Base-by-base conservation (phyloP, 768 basidiomycete genomes). In the Suillus lakei region DNA sequence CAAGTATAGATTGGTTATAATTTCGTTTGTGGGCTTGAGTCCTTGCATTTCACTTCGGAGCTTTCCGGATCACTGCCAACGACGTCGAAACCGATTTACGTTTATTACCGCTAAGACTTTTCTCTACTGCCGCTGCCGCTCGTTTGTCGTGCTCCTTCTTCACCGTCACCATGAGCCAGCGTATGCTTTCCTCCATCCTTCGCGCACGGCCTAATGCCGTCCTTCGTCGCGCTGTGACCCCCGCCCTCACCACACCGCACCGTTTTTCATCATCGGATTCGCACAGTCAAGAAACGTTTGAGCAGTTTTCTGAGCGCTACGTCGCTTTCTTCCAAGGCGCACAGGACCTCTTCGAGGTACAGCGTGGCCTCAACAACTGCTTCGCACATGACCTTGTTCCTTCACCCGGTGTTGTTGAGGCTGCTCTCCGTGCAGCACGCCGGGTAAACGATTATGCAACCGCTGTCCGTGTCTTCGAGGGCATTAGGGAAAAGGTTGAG, bases 301-400 rank as follows among this genome's bases (percentile, higher is more conserved):
- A 98, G 77, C 86, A 91, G 53, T 98, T 99, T 85, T 94, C 93
- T 73, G 86, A 90, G 67, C 94, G 97, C 76, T 98, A 98, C 81
- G 90, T 95, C 74, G 84, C 84, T 69, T 99, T 99, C 81, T 99
- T 99, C 86, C 81, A 92, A 75, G 85, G 88, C 63, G 95, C 95
- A 58, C 89, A 95, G 75, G 98, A 99, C 82, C 86, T 98, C 64
- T 99, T 99, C 76, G 98, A 99, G 84, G 92, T 99, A 69, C 97
- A 99, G 81, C 93, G 98, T 60, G 98, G 98, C 44, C 84, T 99
- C 73, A 99, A 99, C 86, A 99, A 99, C 86, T 98, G 96, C 83
- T 99, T 99, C 77, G 94, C 98, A 3, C 97, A 99, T 79, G 98
- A 99, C 79, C 88, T 98, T 68, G 96, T 98, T 16, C 95, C 95